Conservation (phyloP, 305 asterid species). For the Plantago rigida region DNA sequence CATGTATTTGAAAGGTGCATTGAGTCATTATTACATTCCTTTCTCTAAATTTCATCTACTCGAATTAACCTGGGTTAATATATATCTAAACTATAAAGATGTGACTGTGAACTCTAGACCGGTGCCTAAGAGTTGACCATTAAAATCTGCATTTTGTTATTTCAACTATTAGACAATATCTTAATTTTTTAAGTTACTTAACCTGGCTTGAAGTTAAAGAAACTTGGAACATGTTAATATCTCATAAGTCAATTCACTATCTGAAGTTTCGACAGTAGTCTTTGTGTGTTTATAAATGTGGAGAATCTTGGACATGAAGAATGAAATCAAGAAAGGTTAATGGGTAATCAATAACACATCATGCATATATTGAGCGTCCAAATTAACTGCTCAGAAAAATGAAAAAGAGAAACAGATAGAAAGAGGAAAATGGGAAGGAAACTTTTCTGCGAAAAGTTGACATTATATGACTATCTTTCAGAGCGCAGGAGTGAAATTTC, state of each 20-base stretch:
- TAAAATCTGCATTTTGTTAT: no score
- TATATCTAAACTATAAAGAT: no score
- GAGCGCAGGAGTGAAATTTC: slow-evolving; percentile 88
- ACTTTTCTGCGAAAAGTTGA: background rate
- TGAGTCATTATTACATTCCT: no score
- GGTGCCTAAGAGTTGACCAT: no score
- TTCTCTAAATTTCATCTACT: no score
- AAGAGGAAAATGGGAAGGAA: background rate
- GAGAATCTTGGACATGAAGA: slow-evolving; percentile 10
- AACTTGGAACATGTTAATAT: no score
- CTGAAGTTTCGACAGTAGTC: slow-evolving; percentile 2
- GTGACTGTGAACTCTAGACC: no score
- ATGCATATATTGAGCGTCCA: background rate
- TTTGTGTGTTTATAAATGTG: background rate
- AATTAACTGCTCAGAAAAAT: background rate
- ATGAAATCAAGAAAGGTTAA: background rate
- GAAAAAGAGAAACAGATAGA: background rate
- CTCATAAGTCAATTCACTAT: background rate
- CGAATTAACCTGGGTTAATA: no score
- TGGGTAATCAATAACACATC: background rate
- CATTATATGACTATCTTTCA: slow-evolving; percentile 28
- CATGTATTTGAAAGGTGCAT: no score
- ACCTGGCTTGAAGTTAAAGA: no score
- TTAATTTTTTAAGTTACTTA: no score
- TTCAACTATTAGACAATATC: no score